Base-by-base conservation (phyloP, 2,329 filamentous ascomycete genomes). In the Gaeumannomyces sp. region DNA sequence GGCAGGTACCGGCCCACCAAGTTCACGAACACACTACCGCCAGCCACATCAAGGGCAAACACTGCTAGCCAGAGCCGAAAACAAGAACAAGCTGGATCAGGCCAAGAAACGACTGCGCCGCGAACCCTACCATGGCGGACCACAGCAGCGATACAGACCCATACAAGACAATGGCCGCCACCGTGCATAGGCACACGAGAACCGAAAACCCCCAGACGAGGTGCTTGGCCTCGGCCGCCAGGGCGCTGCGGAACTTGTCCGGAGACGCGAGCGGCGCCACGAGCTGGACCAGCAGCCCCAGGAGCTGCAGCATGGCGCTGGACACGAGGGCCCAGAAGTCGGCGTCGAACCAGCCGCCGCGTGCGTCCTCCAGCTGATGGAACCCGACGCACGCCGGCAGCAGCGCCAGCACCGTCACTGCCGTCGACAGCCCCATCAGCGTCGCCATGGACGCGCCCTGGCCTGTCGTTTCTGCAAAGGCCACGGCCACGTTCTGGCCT, bases 101-200 rank as follows among this genome's bases (percentile, higher is more conserved):
- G n/a, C 56, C 27, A 25, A 58, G n/a, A 58, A 58, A 58, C 56
- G 56, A 10, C 56, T 58, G 56, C 56, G 56, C 56, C 10, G n/a
- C 56, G n/a, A 25, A 58, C 19, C 56, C 56, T 3, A 58, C 56
- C n/a, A 58, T 28, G 56, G n/a, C 22, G 6, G 56, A 25, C 56
- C 56, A 58, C 56, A 25, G 22, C 56, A 28, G n/a, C n/a, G n/a
- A 25, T 4, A 28, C 56, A 4, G 10, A 25, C n/a, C 56, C 56
- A 11, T 58, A 58, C 56, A 58, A 6, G 10, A 58, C 56, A 3
- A 28, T 28, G 3, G n/a, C 27, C 3, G 27, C 10, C 56, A 58
- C 56, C 22, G 56, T 28, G 16, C 56, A 58, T n/a, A 58, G n/a
- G 19, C n/a, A 25, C 56, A 28, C 56, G 11, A 28, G 10, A 1